Base-by-base conservation (phyloP, 2,329 filamentous ascomycete species). In the Talaromyces sp. region DNA sequence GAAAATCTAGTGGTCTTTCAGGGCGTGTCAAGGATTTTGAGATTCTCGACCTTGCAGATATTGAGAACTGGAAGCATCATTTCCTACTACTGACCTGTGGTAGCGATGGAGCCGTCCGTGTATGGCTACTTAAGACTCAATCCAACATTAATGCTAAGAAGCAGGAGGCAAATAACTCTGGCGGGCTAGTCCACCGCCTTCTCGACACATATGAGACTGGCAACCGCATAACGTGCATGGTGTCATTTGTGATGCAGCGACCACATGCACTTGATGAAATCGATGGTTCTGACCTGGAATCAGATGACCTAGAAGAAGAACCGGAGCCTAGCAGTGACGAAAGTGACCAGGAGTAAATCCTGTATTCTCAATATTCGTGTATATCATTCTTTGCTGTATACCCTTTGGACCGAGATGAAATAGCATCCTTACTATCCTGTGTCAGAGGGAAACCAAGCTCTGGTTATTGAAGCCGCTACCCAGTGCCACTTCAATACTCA, bases 21-120 rank as follows among this genome's bases (percentile, higher is more conserved):
- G 84, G 86, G 11, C 86, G 95, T 56, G 87, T 98, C 73, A 99
- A 98, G 78, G 93, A 96, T 71, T 97, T 98, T 73, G 84, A 86
- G 62, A 77, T 92, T 35, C 68, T 95, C 55, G 71, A 75, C 13
- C 62, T 81, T 2, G 75, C 61, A 69, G 75, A 60, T 67, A 75
- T 68, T 68, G 55, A 60, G 6, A 64, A 66, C 8, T 68, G 68
- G 58, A 69, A 73, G 52, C 64, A 72, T 41, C 77, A 70, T 63
- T 82, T 82, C 60, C 78, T 89, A 62, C 74, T 96, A 49, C 80
- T 91, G 5, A 86, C 91, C 7, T 92, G 84, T 7, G 88, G 90
- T 75, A 98, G 93, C 71, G 91, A 97, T 68, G 95, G 95, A 32
- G 84, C 86, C 55, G 78, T 97, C n/a, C 85, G 91, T 56, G 68